phyloP scores from a whole-genome alignment of 805 yeast genomes.

The Torulaspora indica region DNA sequence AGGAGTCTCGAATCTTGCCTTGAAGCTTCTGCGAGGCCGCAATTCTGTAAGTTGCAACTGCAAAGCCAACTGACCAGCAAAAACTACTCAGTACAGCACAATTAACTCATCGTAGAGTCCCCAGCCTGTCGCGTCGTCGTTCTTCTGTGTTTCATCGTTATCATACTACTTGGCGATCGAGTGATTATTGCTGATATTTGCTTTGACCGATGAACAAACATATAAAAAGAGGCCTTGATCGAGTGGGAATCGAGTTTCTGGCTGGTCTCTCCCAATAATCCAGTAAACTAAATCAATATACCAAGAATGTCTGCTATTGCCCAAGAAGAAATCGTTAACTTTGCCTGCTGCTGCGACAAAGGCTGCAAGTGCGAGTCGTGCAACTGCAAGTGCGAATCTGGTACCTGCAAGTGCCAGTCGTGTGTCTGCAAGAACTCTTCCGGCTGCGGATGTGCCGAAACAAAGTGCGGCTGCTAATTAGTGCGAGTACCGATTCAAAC shows the following conservation, averaged over 20 bases:
- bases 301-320: not conserved
- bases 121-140: not conserved
- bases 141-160: not conserved
- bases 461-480: not conserved
- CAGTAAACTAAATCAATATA: not conserved
- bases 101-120: not conserved
- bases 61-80: not conserved
- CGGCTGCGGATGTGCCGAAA: not conserved
- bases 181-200: constrained; percentile 4
- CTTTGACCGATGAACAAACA: not conserved
- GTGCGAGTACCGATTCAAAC: not conserved
- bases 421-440: not conserved
- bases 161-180: not conserved
- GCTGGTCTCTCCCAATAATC: not conserved
- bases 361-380: not conserved
- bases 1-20: not conserved
- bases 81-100: not conserved
- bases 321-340: not conserved
- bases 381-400: not conserved
- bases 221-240: not conserved
- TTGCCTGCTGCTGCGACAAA: not conserved
- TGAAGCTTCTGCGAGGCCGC: no score
- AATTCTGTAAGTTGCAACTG: not conserved
- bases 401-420: not conserved
- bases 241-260: not conserved